Evolutionary conservation across 495 filamentous ascomycete genomes (phyloP).

Genomic region (Penicillium fimorum): DNA sequence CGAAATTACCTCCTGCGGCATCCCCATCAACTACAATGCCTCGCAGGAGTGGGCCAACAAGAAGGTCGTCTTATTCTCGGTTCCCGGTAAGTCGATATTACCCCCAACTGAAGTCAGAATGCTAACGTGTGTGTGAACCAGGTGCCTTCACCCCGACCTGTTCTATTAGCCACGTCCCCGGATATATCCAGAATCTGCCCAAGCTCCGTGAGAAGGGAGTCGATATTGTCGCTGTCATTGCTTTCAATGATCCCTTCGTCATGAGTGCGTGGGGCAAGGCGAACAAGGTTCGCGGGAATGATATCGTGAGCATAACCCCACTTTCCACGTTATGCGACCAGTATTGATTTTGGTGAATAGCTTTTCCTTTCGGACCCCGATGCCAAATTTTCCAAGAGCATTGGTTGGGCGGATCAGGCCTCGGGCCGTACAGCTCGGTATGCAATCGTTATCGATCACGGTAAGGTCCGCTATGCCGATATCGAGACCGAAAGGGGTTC

Average conservation of each 20-base stretch:
- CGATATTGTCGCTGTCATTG: constrained; percentile 76
- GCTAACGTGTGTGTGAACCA: constrained; percentile 20
- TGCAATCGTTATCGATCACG: constrained; percentile 83
- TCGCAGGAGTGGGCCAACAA: constrained; percentile 81
- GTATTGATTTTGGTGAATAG: constrained; percentile 35
- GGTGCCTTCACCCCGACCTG: constrained; percentile 94
- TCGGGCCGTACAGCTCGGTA: constrained; percentile 70
- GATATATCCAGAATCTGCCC: constrained; percentile 73
- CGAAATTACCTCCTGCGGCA: constrained; percentile 70
- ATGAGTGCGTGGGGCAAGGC: constrained; percentile 96
- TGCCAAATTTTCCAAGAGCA: constrained; percentile 68
- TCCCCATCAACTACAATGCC: constrained; percentile 74
- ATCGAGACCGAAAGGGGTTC: constrained; percentile 69
- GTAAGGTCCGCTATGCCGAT: constrained; percentile 81
- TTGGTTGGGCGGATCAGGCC: constrained; percentile 74
- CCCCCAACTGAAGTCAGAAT: background rate
- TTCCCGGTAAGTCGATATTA: constrained; percentile 58
- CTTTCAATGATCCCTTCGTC: constrained; percentile 85
- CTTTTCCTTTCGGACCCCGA: constrained; percentile 82
- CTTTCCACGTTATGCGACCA: background rate
- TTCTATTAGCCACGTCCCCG: constrained; percentile 78
- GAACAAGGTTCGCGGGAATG: constrained; percentile 71
- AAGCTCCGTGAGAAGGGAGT: constrained; percentile 78
- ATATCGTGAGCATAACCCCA: constrained; percentile 57
- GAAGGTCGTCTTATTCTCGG: constrained; percentile 85